phyloP scores from a whole-genome alignment of 179 eudicot genomes.

The Drosera spatulata region DNA sequence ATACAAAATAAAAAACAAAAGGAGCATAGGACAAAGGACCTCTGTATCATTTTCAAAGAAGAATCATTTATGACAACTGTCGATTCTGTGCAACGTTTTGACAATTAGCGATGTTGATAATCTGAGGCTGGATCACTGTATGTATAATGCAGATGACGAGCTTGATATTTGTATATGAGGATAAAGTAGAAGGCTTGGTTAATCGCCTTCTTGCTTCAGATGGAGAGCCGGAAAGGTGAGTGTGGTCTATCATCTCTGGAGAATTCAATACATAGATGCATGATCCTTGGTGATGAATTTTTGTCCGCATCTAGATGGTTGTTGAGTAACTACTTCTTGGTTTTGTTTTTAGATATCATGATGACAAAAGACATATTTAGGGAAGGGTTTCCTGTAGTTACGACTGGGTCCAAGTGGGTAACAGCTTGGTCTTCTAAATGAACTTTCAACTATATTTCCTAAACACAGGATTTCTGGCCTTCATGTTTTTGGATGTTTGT shows the following conservation, averaged over 20 bases:
- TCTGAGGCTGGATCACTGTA: conserved; percentile 9
- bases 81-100: too few species aligned
- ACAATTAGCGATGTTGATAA: conserved; percentile 6
- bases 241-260: neutral
- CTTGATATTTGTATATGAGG: conserved; percentile 48
- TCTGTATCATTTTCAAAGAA: too few species aligned
- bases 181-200: conserved; percentile 68
- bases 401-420: neutral
- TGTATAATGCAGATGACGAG: conserved; percentile 55
- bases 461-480: too few species aligned
- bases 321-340: neutral
- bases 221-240: conserved; percentile 63
- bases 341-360: neutral
- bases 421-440: neutral
- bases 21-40: too few species aligned
- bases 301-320: neutral
- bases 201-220: conserved; percentile 51
- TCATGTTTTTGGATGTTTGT: too few species aligned
- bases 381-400: neutral
- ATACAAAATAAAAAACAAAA: too few species aligned
- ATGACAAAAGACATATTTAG: neutral
- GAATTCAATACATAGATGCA: neutral
- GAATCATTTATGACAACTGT: too few species aligned
- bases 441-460: neutral
- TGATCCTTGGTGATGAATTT: neutral